Evolutionary conservation across 345 rosid genomes (phyloP), one percentile per base, ranked within the genome.

Genomic region (Brassica rapa): DNA sequence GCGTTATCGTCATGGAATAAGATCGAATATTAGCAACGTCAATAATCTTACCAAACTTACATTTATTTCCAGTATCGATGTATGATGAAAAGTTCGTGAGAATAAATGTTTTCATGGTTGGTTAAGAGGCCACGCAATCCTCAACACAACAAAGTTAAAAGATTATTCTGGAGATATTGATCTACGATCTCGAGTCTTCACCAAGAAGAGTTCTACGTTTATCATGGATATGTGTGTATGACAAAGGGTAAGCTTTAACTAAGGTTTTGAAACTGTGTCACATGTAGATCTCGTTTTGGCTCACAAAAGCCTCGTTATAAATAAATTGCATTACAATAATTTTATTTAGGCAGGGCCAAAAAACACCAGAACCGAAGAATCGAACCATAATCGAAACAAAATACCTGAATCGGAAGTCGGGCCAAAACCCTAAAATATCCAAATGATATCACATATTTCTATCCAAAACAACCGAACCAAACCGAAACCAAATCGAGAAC

Each of bases 1-100:
- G 62, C 30, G 62, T 61, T 61, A 61, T 73, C 78, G 16, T 79
- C 70, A 71, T 79, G 77, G 77, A 79, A 73, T 79, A 32, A 67
- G 16, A 79, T 79, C 70, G 27, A 60, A 73, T 12, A 59, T 66
- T 24, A 33, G 33, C 23, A 4, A 46, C 74, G 70, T 68, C 66
- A 68, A 73, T 60, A 49, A 73, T 79, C 32, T 23, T 24, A 30
- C 11, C 5, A 11, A 55, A 70, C 27, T 37, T 59, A 67, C 68
- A 27, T 66, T 72, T 78, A 72, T 73, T 43, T 30, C 25, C n/a
- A 49, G 30, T 23, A 64, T 29, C 76, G 56, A 56, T 8, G 32
- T 6, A 78, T 71, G 62, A 56, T 9, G 61, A 71, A 37, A 39
- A 19, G 14, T 71, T 70, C 16, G 24, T 7, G 66, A 71, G 56